Base-by-base conservation (phyloP, 768 basidiomycete genomes). In the Naganishia antarctica region DNA sequence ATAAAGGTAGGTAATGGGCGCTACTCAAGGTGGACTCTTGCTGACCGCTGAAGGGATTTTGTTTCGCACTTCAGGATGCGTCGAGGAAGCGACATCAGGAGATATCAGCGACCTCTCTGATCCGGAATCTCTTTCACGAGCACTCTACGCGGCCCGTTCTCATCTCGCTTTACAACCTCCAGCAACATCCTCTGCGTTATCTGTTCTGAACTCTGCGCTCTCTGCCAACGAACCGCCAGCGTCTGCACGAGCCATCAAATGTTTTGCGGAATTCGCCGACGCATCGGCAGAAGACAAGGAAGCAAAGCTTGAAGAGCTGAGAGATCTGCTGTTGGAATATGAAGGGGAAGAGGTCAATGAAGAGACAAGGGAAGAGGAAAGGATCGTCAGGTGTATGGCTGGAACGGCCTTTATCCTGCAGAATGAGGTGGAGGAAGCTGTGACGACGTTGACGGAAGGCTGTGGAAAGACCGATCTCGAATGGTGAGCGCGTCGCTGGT, bases 341-440 rank as follows among this genome's bases (percentile, higher is more conserved):
- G 91, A 94, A 70, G 84, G 86, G 5, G 72, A 70, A 28, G 89
- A 89, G 70, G 82, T 79, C 18, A 87, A 87, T 51, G 82, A 82
- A 0, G 82, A 79, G n/a, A 83, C 85, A 23, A 82, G 80, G 21
- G 66, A 68, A 64, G 90, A 89, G 68, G 89, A 85, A 73, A 83
- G 84, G 21, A 75, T 85, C 46, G 90, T 93, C 6, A 81, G 85
- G 60, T 88, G 90, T 29, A 78, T 90, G 21, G 89, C 90, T 31
- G 91, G 86, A n/a, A 90, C 87, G 13, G 89, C 90, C 0, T 94
- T 94, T 75, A 83, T 86, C 16, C 80, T 84, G 34, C 89, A 89
- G 16, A 87, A 86, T 1, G 92, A 96, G 78, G 78, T 88, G 12
- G 92, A 96, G 77, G 92, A 97, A 78, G 92, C 91, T 1, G 79